Evolutionary conservation across 1,284 basidiomycete genomes (phyloP).

Genomic region (Moesziomyces antarcticus): DNA sequence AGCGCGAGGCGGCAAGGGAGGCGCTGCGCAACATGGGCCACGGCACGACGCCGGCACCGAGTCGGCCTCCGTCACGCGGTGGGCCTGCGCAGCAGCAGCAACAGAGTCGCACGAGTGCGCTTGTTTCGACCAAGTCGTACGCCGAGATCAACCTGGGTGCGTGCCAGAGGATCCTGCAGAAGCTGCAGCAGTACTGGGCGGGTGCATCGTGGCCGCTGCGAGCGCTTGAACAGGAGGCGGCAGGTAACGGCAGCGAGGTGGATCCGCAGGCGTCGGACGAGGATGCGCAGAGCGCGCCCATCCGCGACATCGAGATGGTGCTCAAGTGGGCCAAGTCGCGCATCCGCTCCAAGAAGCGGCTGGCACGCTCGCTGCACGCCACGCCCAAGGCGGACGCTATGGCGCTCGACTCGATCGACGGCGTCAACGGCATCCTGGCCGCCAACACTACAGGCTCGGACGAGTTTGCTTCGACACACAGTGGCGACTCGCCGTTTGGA

Average conservation of each 20-base stretch:
- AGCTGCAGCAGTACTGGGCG: conserved; percentile 53
- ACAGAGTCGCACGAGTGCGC: conserved; percentile 28
- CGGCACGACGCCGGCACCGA: conserved; percentile 39
- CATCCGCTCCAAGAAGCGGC: conserved; percentile 25
- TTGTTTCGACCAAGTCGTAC: conserved; percentile 45
- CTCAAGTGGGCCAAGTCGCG: conserved; percentile 54
- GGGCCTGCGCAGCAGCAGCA: conserved; percentile 10
- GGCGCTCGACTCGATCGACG: conserved; percentile 22
- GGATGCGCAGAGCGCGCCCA: conserved; percentile 53
- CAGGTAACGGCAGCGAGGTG: conserved; percentile 37
- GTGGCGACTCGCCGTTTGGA: conserved; percentile 44
- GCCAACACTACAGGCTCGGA: conserved; percentile 19
- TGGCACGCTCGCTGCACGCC: conserved; percentile 28
- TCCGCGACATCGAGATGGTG: conserved; percentile 59
- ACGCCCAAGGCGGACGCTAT: conserved; percentile 32
- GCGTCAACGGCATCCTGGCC: conserved; percentile 20
- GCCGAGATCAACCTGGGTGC: conserved; percentile 53
- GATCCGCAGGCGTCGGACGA: conserved; percentile 54
- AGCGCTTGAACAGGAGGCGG: conserved; percentile 55
- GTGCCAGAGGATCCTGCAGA: conserved; percentile 49
- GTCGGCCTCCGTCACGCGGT: conserved; percentile 34
- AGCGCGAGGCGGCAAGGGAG: conserved; percentile 49
- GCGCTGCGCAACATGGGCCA: conserved; percentile 49
- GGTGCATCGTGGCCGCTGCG: conserved; percentile 55
- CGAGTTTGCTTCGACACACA: conserved; percentile 39